Evolutionary conservation across 345 rosid species (phyloP).

Genomic region (Adansonia digitata): DNA sequence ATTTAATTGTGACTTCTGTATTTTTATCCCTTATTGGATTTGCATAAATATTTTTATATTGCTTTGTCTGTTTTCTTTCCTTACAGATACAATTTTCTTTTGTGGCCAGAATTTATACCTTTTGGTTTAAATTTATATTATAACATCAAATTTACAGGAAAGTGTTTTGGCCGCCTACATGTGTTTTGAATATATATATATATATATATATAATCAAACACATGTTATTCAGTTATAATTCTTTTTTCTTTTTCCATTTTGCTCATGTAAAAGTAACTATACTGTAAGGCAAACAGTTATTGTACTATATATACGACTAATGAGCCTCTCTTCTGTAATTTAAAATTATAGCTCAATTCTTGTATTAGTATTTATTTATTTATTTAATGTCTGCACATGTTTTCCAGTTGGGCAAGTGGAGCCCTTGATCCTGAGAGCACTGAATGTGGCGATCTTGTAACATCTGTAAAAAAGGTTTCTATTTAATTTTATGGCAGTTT

Average conservation of each 20-base stretch:
- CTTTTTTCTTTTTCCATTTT: not conserved
- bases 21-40: not conserved
- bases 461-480: slow-evolving; percentile 89
- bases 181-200: not conserved
- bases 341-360: not conserved
- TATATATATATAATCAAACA: not conserved
- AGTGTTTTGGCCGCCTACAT: not conserved
- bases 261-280: not conserved
- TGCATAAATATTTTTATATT: not conserved
- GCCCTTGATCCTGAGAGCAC: slow-evolving; percentile 76
- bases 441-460: slow-evolving; percentile 59
- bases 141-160: not conserved
- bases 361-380: not conserved
- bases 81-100: not conserved
- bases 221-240: not conserved
- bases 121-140: not conserved
- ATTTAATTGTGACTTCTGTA: not conserved
- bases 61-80: not conserved
- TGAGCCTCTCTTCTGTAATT: not conserved
- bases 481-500: slow-evolving; percentile 4
- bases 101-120: not conserved
- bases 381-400: slow-evolving; percentile 1
- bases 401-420: slow-evolving; percentile 90
- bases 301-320: not conserved
- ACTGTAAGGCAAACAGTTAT: not conserved